Percentiles rank a stretch among this genome's conserved stretches.
These are phyloP conservation scores for Zizania palustris DNA, from an alignment of 202 grass and related monocot genomes.

Conservation along the genomic window DNA sequence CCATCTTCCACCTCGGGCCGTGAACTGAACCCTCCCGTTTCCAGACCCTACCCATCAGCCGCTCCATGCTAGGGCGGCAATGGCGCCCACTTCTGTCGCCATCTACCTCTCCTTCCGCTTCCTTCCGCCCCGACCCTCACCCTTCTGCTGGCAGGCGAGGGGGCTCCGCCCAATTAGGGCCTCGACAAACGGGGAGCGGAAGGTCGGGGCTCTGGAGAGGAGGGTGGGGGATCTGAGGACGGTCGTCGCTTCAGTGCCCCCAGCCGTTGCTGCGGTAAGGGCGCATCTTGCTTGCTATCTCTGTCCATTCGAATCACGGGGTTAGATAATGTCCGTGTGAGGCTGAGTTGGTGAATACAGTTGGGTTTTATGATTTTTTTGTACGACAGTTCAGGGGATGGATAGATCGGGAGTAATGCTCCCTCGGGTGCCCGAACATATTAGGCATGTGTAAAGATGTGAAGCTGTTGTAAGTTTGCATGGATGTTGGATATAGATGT, in stretches of 20 bases:
- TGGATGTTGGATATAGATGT: not conserved
- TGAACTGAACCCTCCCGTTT: not conserved
- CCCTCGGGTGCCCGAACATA: not conserved
- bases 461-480: not conserved
- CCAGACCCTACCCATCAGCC: not conserved
- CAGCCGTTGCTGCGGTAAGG: slow-evolving; percentile 56
- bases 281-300: not conserved
- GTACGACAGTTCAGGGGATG: not conserved
- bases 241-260: slow-evolving; percentile 50
- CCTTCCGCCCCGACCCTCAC: not conserved
- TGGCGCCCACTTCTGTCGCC: slow-evolving; percentile 56
- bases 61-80: slow-evolving; percentile 53
- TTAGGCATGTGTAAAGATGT: no score
- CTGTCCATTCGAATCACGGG: slow-evolving; percentile 12
- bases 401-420: not conserved
- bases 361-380: slow-evolving; percentile 2
- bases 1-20: slow-evolving; percentile 5
- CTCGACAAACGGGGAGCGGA: slow-evolving; percentile 43
- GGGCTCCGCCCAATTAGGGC: slow-evolving; percentile 48
- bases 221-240: slow-evolving; percentile 55
- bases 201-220: slow-evolving; percentile 44
- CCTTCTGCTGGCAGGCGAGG: slow-evolving; percentile 28
- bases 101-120: slow-evolving; percentile 25
- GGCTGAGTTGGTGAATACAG: not conserved
- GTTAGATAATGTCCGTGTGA: not conserved